Conservation (phyloP, 345 rosid genomes). For the Zanthoxylum bungeanum region DNA sequence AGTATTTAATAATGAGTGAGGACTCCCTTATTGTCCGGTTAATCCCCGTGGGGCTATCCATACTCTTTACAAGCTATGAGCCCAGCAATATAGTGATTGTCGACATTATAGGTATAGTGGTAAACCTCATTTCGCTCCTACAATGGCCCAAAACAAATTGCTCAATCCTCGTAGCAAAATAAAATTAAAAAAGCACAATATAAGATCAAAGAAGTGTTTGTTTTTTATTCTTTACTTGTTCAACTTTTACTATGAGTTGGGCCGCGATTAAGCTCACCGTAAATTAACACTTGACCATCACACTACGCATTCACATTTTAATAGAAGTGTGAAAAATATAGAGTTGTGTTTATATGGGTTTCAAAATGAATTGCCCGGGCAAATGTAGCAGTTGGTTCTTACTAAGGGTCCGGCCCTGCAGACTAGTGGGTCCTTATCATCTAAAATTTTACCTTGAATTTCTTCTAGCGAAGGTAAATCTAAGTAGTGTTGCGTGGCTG, state of each 20-base stretch:
- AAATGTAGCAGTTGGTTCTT: slow-evolving; percentile 7
- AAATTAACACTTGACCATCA: too few relatives aligned
- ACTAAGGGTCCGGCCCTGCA: neutral
- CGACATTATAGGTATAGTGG: too few relatives aligned
- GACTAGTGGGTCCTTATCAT: slow-evolving; percentile 2
- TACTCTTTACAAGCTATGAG: too few relatives aligned
- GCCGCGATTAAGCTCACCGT: too few relatives aligned
- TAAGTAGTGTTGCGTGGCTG: neutral
- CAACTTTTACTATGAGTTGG: neutral
- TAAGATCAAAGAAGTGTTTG: neutral
- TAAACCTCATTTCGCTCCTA: too few relatives aligned
- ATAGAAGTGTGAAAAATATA: neutral
- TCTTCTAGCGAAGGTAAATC: neutral
- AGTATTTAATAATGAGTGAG: too few relatives aligned
- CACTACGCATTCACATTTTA: too few relatives aligned
- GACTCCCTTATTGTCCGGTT: too few relatives aligned
- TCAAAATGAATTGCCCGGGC: neutral
- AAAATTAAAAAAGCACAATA: neutral
- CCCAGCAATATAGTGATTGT: too few relatives aligned
- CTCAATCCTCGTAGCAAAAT: neutral
- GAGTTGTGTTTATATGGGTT: neutral
- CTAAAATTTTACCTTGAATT: neutral
- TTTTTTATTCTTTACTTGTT: neutral
- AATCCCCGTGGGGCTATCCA: too few relatives aligned
- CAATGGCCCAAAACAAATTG: neutral